These are phyloP conservation scores for Phytophthora quininea DNA, from an alignment of 352 stramenopile genomes.

Conservation along the genomic window DNA sequence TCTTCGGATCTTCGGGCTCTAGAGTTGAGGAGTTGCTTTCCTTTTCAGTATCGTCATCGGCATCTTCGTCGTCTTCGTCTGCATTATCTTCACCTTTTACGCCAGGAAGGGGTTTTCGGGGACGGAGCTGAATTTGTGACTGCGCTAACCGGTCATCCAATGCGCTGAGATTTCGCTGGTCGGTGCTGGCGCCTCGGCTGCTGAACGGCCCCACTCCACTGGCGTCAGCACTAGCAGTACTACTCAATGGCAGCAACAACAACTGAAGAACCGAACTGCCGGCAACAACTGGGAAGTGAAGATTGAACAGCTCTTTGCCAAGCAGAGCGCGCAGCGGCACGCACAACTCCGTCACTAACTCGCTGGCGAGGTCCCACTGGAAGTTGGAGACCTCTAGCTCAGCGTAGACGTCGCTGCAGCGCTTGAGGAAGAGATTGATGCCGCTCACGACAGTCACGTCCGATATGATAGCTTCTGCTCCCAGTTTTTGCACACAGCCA, in stretches of 20 bases:
- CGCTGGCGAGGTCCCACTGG: slow-evolving; percentile 77
- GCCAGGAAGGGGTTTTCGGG: slow-evolving; percentile 4
- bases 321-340: slow-evolving; percentile 60
- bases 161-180: slow-evolving; percentile 37
- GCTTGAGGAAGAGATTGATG: slow-evolving; percentile 68
- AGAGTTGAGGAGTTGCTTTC: background rate
- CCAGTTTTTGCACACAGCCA: slow-evolving; percentile 67
- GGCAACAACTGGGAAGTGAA: slow-evolving; percentile 59
- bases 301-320: slow-evolving; percentile 57
- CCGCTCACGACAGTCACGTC: slow-evolving; percentile 46
- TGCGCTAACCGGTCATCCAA: slow-evolving; percentile 36
- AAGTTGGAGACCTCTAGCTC: slow-evolving; percentile 82
- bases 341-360: slow-evolving; percentile 74
- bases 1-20: slow-evolving; percentile 14
- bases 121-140: slow-evolving; percentile 26
- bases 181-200: slow-evolving; percentile 13
- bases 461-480: slow-evolving; percentile 44
- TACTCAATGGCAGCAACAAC: slow-evolving; percentile 58
- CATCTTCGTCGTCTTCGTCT: slow-evolving; percentile 21
- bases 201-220: slow-evolving; percentile 9
- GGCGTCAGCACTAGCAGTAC: slow-evolving; percentile 14
- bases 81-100: slow-evolving; percentile 6
- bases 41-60: slow-evolving; percentile 12
- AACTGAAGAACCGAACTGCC: slow-evolving; percentile 70
- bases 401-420: slow-evolving; percentile 72